Evolutionary conservation across 352 stramenopile genomes (phyloP).

Genomic region (Phytopythium litorale): DNA sequence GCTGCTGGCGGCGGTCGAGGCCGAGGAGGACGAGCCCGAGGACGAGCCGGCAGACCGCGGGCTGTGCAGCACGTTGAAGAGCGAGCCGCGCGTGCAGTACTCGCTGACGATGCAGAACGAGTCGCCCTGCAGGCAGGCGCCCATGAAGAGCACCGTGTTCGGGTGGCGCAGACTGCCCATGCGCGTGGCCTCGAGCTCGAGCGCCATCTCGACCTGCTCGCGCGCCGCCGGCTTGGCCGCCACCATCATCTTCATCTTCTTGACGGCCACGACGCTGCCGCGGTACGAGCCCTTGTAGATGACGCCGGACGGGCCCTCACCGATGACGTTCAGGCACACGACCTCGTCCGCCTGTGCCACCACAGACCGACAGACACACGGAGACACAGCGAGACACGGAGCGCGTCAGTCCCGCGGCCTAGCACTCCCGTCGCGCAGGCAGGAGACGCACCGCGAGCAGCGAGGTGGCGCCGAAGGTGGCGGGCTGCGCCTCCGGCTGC

Average conservation of each 20-base stretch:
- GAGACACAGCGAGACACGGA: not conserved
- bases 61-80: constrained; percentile 93
- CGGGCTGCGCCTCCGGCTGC: constrained; percentile 30
- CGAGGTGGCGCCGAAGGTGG: constrained; percentile 68
- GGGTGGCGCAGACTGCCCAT: constrained; percentile 95
- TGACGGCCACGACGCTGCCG: constrained; percentile 79
- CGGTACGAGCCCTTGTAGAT: constrained; percentile 87
- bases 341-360: constrained; percentile 69
- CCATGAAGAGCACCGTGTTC: constrained; percentile 99
- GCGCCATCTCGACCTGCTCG: constrained; percentile 77
- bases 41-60: constrained; percentile 23
- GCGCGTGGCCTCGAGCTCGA: constrained; percentile 76
- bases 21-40: not conserved
- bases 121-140: constrained; percentile 93
- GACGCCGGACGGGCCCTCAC: constrained; percentile 70
- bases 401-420: not conserved
- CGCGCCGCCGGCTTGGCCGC: constrained; percentile 49
- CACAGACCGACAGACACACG: not conserved
- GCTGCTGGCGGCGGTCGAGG: not conserved
- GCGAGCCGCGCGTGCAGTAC: constrained; percentile 91
- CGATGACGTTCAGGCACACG: constrained; percentile 72
- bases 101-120: constrained; percentile 97
- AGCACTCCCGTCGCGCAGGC: not conserved
- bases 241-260: constrained; percentile 84
- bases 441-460: constrained; percentile 55